A percentile compares a stretch with the other conserved stretches of the same genome.
These are phyloP conservation scores for Pinus taeda DNA, from an alignment of 75 land plant genomes.

Conservation along the genomic window DNA sequence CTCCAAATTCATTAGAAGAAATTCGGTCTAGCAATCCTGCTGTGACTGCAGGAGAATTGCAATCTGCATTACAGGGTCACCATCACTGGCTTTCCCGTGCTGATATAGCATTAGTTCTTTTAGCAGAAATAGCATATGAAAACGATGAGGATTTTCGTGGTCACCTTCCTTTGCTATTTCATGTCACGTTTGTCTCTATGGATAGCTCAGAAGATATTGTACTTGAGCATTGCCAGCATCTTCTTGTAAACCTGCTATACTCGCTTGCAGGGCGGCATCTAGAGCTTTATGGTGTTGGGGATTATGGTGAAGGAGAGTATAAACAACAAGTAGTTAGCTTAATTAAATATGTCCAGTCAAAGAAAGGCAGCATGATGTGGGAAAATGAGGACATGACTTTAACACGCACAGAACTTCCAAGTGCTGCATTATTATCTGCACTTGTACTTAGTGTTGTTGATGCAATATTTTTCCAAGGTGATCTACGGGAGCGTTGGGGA, in stretches of 20 bases:
- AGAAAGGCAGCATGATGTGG: conserved; percentile 99
- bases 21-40: conserved; percentile 64
- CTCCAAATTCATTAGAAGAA: conserved; percentile 91
- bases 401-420: conserved; percentile 79
- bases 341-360: conserved; percentile 98
- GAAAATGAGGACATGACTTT: conserved; percentile 95
- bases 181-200: conserved; percentile 99
- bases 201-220: conserved; percentile 99
- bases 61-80: conserved; percentile 90
- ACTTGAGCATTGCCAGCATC: conserved; percentile 94
- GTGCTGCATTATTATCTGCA: conserved; percentile 93
- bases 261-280: conserved; percentile 97
- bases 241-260: conserved; percentile 93
- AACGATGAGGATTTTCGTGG: conserved; percentile 99
- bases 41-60: conserved; percentile 80
- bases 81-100: conserved; percentile 96
- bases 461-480: conserved; percentile 98
- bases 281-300: conserved; percentile 82
- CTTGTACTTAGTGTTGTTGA: conserved; percentile 96
- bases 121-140: conserved; percentile 99
- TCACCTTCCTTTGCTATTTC: conserved; percentile 92
- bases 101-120: conserved; percentile 90
- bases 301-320: conserved; percentile 91
- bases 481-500: conserved; percentile 96
- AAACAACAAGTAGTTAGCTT: conserved; percentile 96